Evolutionary conservation across 768 basidiomycete genomes (phyloP).

Genomic region (Lactifluus volemus): DNA sequence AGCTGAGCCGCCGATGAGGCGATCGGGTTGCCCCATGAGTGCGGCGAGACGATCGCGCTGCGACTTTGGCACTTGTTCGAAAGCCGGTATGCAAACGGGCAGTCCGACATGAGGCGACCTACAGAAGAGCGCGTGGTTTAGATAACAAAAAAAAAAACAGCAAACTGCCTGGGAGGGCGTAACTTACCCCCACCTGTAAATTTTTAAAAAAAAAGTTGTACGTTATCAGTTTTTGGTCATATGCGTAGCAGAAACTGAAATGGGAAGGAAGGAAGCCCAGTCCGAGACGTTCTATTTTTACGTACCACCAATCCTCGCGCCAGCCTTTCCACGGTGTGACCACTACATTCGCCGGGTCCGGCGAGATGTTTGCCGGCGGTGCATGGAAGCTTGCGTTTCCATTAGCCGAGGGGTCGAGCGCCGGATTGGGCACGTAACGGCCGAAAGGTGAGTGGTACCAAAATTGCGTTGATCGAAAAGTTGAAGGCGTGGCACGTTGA

Average conservation of each 20-base stretch:
- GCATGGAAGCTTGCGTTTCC: slow-evolving; percentile 27
- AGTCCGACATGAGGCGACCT: slow-evolving; percentile 40
- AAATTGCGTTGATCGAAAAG: slow-evolving; percentile 37
- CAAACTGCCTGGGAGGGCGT: too few species aligned
- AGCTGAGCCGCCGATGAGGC: slow-evolving; percentile 39
- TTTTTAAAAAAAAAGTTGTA: not conserved
- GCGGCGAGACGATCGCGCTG: slow-evolving; percentile 34
- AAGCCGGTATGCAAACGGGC: slow-evolving; percentile 36
- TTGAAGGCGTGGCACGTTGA: slow-evolving; percentile 41
- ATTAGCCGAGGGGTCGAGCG: slow-evolving; percentile 21
- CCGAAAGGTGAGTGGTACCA: slow-evolving; percentile 46
- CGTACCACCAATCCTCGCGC: slow-evolving; percentile 38
- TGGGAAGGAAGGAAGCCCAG: too few species aligned
- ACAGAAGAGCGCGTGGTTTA: not conserved
- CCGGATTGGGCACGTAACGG: slow-evolving; percentile 34
- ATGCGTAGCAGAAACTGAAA: not conserved
- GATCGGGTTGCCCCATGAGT: slow-evolving; percentile 28
- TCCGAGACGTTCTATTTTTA: not conserved
- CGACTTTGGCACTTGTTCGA: slow-evolving; percentile 26
- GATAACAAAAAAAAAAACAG: not conserved
- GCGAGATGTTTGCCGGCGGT: slow-evolving; percentile 35
- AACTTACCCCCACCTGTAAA: slow-evolving; percentile 21
- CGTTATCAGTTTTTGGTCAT: too few species aligned
- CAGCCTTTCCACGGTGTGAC: slow-evolving; percentile 35
- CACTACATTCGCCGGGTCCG: slow-evolving; percentile 33